Conservation (phyloP, 2,329 filamentous ascomycete species). For the Pseudocercospora macadamiae region DNA sequence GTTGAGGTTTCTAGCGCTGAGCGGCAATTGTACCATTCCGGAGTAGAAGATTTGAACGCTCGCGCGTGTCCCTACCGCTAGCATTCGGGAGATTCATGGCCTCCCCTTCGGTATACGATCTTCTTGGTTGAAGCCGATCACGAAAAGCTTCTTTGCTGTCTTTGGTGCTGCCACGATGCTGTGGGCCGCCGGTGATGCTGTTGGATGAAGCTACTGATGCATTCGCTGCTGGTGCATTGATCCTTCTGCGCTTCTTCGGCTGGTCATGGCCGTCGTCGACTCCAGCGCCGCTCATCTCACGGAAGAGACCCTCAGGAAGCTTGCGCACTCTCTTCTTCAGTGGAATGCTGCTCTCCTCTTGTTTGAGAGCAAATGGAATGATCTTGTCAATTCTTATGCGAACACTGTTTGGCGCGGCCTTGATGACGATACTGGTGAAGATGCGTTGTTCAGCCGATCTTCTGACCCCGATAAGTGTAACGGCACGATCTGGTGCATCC, state of each 20-base stretch:
- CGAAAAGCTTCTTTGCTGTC: background rate
- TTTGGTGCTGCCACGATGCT: background rate
- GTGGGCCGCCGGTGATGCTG: background rate
- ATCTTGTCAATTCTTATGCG: background rate
- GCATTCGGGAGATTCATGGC: background rate
- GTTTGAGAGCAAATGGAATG: background rate
- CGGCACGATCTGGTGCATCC: background rate
- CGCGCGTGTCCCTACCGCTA: too few relatives aligned
- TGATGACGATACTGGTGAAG: background rate
- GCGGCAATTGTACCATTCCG: background rate
- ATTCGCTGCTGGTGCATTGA: background rate
- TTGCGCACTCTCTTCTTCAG: background rate
- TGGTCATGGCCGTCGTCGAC: background rate
- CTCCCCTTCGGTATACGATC: background rate
- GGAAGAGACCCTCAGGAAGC: background rate
- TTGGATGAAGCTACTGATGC: background rate
- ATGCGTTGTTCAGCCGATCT: background rate
- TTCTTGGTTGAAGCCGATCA: background rate
- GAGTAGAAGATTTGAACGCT: background rate
- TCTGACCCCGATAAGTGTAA: background rate
- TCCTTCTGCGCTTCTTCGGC: background rate
- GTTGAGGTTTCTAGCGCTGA: too few relatives aligned
- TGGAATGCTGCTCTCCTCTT: background rate
- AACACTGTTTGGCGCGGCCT: background rate
- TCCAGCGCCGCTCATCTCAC: background rate